Conservation (phyloP, 2,329 filamentous ascomycete genomes). For the Paecilomyces niveus region DNA sequence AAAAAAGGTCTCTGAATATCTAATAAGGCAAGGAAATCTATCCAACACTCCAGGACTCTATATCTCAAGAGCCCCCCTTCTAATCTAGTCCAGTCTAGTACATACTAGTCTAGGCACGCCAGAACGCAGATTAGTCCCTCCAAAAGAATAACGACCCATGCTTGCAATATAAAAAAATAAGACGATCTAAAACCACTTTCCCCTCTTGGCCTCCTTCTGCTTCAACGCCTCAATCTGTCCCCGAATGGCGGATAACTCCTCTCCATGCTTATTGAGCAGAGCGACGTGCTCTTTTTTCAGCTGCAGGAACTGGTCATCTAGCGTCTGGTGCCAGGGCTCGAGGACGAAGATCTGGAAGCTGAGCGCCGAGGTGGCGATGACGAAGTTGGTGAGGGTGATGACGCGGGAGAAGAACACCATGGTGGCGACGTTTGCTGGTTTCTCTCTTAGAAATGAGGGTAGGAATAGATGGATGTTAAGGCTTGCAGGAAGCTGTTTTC, state of each 20-base stretch:
- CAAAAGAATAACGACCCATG: neutral
- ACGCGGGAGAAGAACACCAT: slow-evolving; percentile 42
- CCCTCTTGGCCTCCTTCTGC: neutral
- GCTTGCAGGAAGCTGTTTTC: neutral
- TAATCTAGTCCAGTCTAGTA: neutral
- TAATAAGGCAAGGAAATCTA: neutral
- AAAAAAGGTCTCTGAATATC: neutral
- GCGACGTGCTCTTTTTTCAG: slow-evolving; percentile 51
- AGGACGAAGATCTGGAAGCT: slow-evolving; percentile 63
- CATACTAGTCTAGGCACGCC: neutral
- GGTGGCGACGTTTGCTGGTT: neutral
- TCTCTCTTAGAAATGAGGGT: neutral
- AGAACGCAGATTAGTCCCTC: neutral
- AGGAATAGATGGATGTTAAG: neutral
- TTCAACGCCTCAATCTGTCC: neutral
- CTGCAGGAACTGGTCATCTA: slow-evolving; percentile 55
- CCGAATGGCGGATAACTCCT: neutral
- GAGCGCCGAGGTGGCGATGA: slow-evolving; percentile 58
- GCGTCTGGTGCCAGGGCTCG: slow-evolving; percentile 63
- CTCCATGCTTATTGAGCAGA: slow-evolving; percentile 8
- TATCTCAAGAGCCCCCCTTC: neutral
- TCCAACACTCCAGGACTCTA: neutral
- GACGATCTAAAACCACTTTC: neutral
- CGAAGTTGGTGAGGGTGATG: slow-evolving; percentile 59
- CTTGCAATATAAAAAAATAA: neutral